Evolutionary conservation across 1,139 yeast species (phyloP).

Genomic region (Nakaseomyces delphensis): DNA sequence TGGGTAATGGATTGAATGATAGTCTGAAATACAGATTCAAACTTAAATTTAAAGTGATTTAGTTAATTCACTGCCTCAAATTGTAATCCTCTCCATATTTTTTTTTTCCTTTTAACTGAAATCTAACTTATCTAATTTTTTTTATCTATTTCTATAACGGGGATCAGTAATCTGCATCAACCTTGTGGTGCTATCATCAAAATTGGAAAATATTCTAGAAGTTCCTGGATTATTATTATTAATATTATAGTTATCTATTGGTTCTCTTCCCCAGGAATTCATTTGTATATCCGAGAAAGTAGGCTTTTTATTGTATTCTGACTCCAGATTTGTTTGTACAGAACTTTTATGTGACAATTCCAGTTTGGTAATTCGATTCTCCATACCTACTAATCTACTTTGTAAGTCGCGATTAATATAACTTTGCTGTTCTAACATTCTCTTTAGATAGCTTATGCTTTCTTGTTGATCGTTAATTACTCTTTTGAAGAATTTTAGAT

Average conservation of each 20-base stretch:
- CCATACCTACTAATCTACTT: background rate
- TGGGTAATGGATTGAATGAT: conserved; percentile 40
- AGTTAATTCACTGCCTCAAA: too few relatives aligned
- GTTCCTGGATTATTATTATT: background rate
- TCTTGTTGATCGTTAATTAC: conserved; percentile 2
- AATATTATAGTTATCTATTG: background rate
- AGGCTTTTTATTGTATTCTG: background rate
- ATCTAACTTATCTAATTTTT: background rate
- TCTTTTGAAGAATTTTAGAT: background rate
- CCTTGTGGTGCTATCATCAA: conserved; percentile 22
- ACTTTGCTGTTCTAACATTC: background rate
- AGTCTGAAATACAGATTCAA: conserved; percentile 34
- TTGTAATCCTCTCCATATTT: background rate
- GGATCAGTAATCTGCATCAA: conserved; percentile 10
- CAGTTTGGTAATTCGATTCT: background rate
- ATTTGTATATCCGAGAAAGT: background rate
- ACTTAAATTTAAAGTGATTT: conserved; percentile 35
- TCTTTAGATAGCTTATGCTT: conserved; percentile 3
- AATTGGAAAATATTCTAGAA: conserved; percentile 3
- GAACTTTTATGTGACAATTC: background rate
- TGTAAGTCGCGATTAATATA: background rate
- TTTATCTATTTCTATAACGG: conserved; percentile 1
- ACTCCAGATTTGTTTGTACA: background rate
- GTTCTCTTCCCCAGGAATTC: background rate
- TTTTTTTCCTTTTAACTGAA: background rate